Evolutionary conservation across 306 rosid genomes (phyloP).

Genomic region (Rubus parviflorus): DNA sequence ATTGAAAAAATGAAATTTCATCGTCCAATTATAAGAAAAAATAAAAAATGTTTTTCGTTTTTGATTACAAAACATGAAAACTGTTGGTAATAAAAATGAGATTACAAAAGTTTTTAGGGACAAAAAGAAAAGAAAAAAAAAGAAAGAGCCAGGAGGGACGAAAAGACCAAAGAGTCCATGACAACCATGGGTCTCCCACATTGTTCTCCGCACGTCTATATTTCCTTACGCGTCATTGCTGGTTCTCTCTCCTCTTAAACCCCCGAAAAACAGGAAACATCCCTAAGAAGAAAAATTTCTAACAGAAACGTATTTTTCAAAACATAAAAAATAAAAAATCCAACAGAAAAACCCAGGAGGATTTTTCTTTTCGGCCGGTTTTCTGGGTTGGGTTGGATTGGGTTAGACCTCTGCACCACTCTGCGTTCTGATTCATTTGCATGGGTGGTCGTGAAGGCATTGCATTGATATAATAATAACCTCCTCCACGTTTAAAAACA

Average conservation of each 20-base stretch:
- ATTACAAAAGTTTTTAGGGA: too few species aligned
- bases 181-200: constrained; percentile 41
- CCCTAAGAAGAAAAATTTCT: neutral
- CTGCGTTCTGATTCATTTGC: neutral
- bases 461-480: neutral
- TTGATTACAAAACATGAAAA: too few species aligned
- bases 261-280: constrained; percentile 36
- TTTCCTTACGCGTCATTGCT: constrained; percentile 23
- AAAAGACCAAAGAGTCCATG: constrained; percentile 13
- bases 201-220: constrained; percentile 50
- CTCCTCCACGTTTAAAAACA: constrained; percentile 5
- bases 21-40: too few species aligned
- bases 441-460: neutral
- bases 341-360: neutral
- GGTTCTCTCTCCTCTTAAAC: constrained; percentile 44
- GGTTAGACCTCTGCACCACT: neutral
- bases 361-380: neutral
- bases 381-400: constrained; percentile 11
- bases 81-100: neutral
- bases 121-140: too few species aligned
- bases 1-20: too few species aligned
- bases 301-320: neutral
- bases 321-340: neutral
- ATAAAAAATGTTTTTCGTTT: too few species aligned
- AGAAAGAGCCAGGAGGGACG: neutral